These are phyloP conservation scores for Mikania micrantha DNA, from an alignment of 129 eudicot genomes.

Conservation along the genomic window DNA sequence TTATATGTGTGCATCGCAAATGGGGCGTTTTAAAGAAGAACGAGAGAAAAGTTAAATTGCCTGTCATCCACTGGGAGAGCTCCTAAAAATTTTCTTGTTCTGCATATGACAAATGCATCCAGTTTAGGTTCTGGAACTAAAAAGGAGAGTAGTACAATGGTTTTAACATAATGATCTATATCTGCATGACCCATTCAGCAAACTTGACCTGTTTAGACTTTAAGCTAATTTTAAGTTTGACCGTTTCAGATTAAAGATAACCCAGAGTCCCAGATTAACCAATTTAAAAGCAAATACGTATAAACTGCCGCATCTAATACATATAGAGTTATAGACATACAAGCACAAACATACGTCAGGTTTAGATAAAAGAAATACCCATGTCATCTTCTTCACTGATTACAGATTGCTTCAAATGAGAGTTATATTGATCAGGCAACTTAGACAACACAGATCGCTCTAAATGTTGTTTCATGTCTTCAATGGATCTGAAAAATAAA, in stretches of 20 bases:
- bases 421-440: slow-evolving; percentile 74
- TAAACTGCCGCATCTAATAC: not conserved
- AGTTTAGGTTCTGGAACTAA: slow-evolving; percentile 77
- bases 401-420: slow-evolving; percentile 75
- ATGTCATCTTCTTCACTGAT: slow-evolving; percentile 85
- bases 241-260: not conserved
- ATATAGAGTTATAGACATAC: not conserved
- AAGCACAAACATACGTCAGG: not conserved
- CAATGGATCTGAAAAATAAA: slow-evolving; percentile 62
- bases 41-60: slow-evolving; percentile 44
- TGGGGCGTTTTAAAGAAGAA: no score
- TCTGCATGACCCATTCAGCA: no score
- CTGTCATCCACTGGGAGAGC: slow-evolving; percentile 80
- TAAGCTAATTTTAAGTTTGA: no score
- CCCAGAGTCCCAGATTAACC: not conserved
- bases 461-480: slow-evolving; percentile 49
- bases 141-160: not conserved
- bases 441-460: slow-evolving; percentile 71
- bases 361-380: slow-evolving; percentile 49
- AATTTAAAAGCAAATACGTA: not conserved
- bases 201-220: no score
- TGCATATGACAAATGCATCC: slow-evolving; percentile 79
- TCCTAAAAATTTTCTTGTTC: slow-evolving; percentile 65
- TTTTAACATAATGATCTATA: not conserved
- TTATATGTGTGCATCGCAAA: no score